Evolutionary conservation across 805 yeast genomes (phyloP), one percentile per base, ranked within the genome.

Genomic region (Suhomyces xylopsoci): DNA sequence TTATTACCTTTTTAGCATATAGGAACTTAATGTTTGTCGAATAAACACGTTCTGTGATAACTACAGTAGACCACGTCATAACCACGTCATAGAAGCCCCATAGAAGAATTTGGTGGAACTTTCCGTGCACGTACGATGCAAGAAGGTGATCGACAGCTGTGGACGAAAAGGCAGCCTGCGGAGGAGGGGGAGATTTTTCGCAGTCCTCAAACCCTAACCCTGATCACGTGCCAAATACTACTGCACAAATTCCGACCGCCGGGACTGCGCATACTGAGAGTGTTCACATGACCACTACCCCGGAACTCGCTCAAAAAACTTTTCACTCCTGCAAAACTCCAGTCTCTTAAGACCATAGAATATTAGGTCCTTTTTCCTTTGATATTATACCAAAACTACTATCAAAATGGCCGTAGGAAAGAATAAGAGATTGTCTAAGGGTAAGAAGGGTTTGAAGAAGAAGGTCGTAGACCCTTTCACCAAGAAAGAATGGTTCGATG

Each of bases 381-480:
- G 42, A 38, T 38, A 32, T n/a, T 32, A 32, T 24, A 12, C 10
- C 22, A 15, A 7, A 28, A 20, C 47, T 34, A 47, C 34, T 15
- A 34, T n/a, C 22, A 51, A 45, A 43, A 57, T 57, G 60, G 60
- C 60, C 55, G 60, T 57, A 41, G 93, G 93, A 71, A 88, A 88
- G 83, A 88, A 88, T 79, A 88, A 88, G 86, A 88, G 93, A 83
- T 83, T 88, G 71, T 82, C 86, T 76, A 81, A 81, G 76, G 93
- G 94, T 74, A 87, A 88, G 90, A 93, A 93, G 82, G 97, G 98
- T 74, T 82, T 90, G 79, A 93, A 93, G 96, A 94, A 93, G 96
- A 93, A 87, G 87, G 94, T 89, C 76, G 96, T 91, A 67, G 99
- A 93, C 85, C 98, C 98, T 76, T 93, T 93, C 94, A 84, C 97